Conservation (phyloP, 2,329 filamentous ascomycete genomes). For the Polychaeton citri region DNA sequence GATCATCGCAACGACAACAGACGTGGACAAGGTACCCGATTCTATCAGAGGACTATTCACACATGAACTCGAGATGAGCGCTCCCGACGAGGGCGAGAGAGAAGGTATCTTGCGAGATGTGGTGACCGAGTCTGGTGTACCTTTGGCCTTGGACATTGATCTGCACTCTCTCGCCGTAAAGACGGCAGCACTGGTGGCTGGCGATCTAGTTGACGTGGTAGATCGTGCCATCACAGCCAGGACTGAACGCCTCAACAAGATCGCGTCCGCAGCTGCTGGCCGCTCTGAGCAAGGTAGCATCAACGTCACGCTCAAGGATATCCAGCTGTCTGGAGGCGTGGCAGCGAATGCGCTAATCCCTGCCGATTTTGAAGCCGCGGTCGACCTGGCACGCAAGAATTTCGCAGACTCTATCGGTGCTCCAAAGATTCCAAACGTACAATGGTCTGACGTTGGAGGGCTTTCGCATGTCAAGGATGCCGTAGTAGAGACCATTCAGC, state of each 20-base stretch:
- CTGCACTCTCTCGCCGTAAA: slow-evolving; percentile 78
- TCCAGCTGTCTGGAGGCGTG: slow-evolving; percentile 78
- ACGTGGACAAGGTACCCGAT: slow-evolving; percentile 87
- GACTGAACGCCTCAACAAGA: slow-evolving; percentile 15
- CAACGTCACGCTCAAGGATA: slow-evolving; percentile 53
- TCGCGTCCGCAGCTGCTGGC: slow-evolving; percentile 24
- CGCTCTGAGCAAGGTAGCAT: slow-evolving; percentile 15
- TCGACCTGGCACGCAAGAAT: slow-evolving; percentile 91
- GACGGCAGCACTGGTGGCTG: slow-evolving; percentile 88
- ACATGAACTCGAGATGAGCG: slow-evolving; percentile 85
- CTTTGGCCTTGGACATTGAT: slow-evolving; percentile 72
- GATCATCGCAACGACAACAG: slow-evolving; percentile 84
- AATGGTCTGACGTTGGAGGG: slow-evolving; percentile 91
- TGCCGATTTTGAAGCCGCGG: slow-evolving; percentile 78
- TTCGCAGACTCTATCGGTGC: slow-evolving; percentile 96
- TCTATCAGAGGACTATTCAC: slow-evolving; percentile 83
- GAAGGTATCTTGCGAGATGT: slow-evolving; percentile 75
- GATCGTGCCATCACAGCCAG: slow-evolving; percentile 2
- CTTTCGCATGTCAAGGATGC: slow-evolving; percentile 90
- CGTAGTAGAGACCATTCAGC: slow-evolving; percentile 91
- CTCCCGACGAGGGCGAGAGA: slow-evolving; percentile 83
- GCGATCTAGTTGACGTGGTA: slow-evolving; percentile 20
- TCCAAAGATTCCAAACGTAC: slow-evolving; percentile 93
- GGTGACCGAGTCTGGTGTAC: slow-evolving; percentile 60
- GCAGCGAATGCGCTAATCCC: slow-evolving; percentile 66